Evolutionary conservation across 495 filamentous ascomycete species (phyloP), one percentile per base, ranked within the genome.

Genomic region (Penicillium longicatenatum): DNA sequence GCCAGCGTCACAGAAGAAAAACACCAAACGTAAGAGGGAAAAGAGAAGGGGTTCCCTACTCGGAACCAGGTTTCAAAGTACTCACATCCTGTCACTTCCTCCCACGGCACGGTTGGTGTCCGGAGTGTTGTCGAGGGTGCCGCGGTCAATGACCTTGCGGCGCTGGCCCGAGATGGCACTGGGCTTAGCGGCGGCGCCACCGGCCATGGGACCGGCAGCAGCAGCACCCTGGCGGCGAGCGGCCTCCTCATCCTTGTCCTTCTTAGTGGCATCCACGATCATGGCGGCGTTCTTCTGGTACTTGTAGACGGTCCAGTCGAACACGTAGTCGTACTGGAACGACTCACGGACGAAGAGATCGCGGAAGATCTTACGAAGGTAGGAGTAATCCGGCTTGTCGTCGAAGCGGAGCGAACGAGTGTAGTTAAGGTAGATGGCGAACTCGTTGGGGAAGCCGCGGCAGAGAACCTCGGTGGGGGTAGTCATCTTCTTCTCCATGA

Each of bases 401-500:
- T 99, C 95, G 72, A 99, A 99, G 66, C 95, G 92, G 52, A 99
- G 89, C 47, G 93, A 97, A 43, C 95, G 90, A 49, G 95, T 98
- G 83, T 99, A 98, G 86, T 99, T 98, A 55, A 99, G 82, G 75
- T 99, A 99, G 75, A 97, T 98, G 77, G 95, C 93, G 72, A 99
- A 99, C 79, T 98, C 95, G 71, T 99, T 98, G 64, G 95, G 95
- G 80, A 99, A 98, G 53, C 93, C 94, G 73, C 94, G 92, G 86
- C 95, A 99, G 26, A 99, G 91, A 41, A 98, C 94, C 70, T 99
- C 95, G 64, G 95, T 99, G 17, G 95, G 94, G 6, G 95, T 99
- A 10, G 94, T 99, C 95, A 99, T 98, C 89, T 99, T 99, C 87
- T 99, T 99, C 83, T 99, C 95, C 95, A 98, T 99, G 78, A 99